phyloP scores from a whole-genome alignment of 2,329 filamentous ascomycete species.

The Talaromyces albobiverticillius region DNA sequence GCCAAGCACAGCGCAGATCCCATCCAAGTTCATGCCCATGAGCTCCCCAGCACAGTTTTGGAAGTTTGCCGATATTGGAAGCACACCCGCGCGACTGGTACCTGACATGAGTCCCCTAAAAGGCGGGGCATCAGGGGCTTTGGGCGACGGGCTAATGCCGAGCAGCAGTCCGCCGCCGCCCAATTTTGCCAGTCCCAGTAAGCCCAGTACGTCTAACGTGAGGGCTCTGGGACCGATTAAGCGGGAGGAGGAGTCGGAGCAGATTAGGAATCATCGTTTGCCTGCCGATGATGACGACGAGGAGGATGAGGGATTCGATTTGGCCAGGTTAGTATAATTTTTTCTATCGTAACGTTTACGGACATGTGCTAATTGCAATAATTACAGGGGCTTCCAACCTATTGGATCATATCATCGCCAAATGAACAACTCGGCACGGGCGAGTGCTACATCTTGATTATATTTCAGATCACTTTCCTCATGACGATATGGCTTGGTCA shows the following conservation, averaged over 20 bases:
- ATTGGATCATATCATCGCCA: conserved; percentile 47
- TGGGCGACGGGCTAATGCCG: conserved; percentile 37
- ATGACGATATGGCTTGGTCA: not conserved
- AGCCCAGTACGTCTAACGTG: conserved; percentile 35
- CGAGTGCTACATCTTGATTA: conserved; percentile 27
- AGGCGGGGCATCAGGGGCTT: conserved; percentile 26
- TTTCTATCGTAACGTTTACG: not conserved
- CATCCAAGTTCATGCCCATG: conserved; percentile 52
- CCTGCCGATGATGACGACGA: conserved; percentile 41
- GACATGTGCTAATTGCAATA: not conserved
- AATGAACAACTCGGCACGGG: conserved; percentile 36
- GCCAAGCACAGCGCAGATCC: conserved; percentile 48
- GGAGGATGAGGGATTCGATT: conserved; percentile 44
- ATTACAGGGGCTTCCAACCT: conserved; percentile 45
- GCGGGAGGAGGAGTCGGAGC: conserved; percentile 26
- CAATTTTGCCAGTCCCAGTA: conserved; percentile 44
- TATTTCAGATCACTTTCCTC: not conserved
- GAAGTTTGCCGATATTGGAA: conserved; percentile 48
- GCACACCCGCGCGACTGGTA: conserved; percentile 41
- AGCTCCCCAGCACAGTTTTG: conserved; percentile 51
- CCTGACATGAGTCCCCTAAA: conserved; percentile 49
- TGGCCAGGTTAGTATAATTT: conserved; percentile 38
- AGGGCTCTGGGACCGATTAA: conserved; percentile 31
- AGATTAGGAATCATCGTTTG: conserved; percentile 17
- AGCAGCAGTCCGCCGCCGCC: conserved; percentile 49